Base-by-base conservation (phyloP, 139 green algal genomes). In the Axilococcus clingmanii region DNA sequence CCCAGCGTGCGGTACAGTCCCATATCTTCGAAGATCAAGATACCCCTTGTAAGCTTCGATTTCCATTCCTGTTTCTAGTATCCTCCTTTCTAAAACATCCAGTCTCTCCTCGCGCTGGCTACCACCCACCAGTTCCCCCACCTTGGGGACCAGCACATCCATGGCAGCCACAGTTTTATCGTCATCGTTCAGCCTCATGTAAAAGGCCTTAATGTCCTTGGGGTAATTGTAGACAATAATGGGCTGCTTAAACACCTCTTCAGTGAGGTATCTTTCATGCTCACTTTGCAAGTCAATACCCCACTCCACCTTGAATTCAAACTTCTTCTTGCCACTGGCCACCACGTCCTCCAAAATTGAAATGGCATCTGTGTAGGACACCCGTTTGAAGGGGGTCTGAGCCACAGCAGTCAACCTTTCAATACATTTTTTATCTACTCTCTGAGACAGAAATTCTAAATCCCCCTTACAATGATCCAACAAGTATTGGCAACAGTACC, bases 171-270 rank as follows among this genome's bases (percentile, higher is more conserved):
- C 92, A 0, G 92, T 99, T 72, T 90, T 94, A 59, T 73, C 73
- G 62, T 99, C 92, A 28, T 90, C 80, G 68, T 99, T 99, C 27
- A 91, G 71, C 41, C 85, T 78, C 91, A 98, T 98, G 82, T 97
- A 97, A 74, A 97, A 97, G 23, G 91, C 85, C 66, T 82, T 78
- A 78, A 95, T 94, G 16, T 82, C 87, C 58, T 93, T 88, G 51
- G 86, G 86, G 75, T 96, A 97, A 81, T 97, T 82, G 77, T 94
- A 95, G 57, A 97, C 82, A 47, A 95, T 96, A 38, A 93, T 71
- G 9, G 92, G 92, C 72, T 82, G 68, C 71, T 93, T 85, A 76
- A 88, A 99, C 29, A 93, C 68, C 57, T 84, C 77, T 76, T 97
- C 92, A 3, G 82, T 81, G 34, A 97, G 61, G 64, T 90, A 96